Evolutionary conservation across 2,329 filamentous ascomycete genomes (phyloP).

Genomic region (Xylaria sp.): DNA sequence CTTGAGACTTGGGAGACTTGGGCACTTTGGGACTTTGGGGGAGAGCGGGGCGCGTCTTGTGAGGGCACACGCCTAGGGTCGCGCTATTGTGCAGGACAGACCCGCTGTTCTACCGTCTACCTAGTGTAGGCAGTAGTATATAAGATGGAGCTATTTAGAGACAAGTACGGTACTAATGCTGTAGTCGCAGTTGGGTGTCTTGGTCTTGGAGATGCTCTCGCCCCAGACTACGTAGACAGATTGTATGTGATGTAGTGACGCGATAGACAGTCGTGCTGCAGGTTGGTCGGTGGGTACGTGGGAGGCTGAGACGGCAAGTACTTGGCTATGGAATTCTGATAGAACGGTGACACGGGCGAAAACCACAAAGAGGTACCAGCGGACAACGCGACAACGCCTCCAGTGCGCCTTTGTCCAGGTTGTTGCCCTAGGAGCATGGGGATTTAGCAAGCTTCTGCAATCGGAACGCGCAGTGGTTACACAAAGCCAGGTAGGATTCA

Average conservation of each 20-base stretch:
- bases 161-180: background rate
- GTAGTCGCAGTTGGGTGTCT: background rate
- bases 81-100: conserved; percentile 39
- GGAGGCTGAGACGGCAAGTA: background rate
- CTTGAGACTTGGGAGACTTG: conserved; percentile 11
- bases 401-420: background rate
- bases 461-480: conserved; percentile 18
- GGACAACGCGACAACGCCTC: background rate
- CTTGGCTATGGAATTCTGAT: background rate
- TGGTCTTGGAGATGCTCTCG: background rate
- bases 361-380: background rate
- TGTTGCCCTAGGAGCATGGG: background rate
- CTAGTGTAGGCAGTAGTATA: background rate
- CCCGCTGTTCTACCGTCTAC: background rate
- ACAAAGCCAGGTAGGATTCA: conserved; percentile 17
- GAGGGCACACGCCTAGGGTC: conserved; percentile 43
- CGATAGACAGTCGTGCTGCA: conserved; percentile 40
- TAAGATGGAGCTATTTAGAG: conserved; percentile 8
- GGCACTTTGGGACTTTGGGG: conserved; percentile 21
- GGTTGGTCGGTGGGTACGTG: conserved; percentile 12
- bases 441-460: conserved; percentile 13
- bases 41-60: conserved; percentile 33
- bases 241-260: background rate
- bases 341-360: background rate
- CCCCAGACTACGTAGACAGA: background rate